Evolutionary conservation across 2,329 filamentous ascomycete genomes (phyloP).

Genomic region (Lachnum nothofagi): DNA sequence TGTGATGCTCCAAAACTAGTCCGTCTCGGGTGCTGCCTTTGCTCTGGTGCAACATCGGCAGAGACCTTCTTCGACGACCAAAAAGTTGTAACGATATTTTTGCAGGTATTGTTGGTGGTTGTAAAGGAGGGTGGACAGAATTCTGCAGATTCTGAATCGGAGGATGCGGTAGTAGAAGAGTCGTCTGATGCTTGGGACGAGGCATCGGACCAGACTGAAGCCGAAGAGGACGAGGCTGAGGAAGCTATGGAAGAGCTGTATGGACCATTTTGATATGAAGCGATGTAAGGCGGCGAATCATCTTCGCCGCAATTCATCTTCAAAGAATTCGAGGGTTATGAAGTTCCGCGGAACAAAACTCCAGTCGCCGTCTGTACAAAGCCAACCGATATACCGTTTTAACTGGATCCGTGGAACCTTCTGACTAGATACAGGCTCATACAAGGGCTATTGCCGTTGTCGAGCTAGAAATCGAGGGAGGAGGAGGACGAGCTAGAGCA

Average conservation of each 20-base stretch:
- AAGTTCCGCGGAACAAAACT: constrained; percentile 33
- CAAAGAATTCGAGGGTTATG: constrained; percentile 32
- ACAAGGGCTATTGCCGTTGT: constrained; percentile 29
- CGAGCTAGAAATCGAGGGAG: constrained; percentile 42
- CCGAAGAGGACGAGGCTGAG: constrained; percentile 69
- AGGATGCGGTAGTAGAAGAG: constrained; percentile 57
- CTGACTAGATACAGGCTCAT: constrained; percentile 39
- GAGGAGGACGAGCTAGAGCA: constrained; percentile 38
- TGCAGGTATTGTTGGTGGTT: constrained; percentile 29
- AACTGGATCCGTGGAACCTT: constrained; percentile 37
- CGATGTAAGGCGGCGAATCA: constrained; percentile 49
- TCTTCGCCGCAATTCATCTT: constrained; percentile 56
- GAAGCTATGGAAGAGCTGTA: constrained; percentile 69
- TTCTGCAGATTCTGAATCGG: constrained; percentile 44
- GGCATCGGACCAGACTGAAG: constrained; percentile 72
- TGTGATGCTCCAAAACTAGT: constrained; percentile 51
- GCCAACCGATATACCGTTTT: constrained; percentile 46
- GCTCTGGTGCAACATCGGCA: constrained; percentile 51
- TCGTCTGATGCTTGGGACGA: constrained; percentile 67
- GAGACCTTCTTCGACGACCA: constrained; percentile 32
- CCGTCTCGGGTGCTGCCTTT: constrained; percentile 60
- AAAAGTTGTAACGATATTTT: constrained; percentile 30
- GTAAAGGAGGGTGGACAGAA: constrained; percentile 37
- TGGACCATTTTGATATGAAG: constrained; percentile 47
- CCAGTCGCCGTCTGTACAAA: constrained; percentile 53